These are phyloP conservation scores for Tetrahymena borealis DNA, from an alignment of 73 alveolate genomes.

Conservation along the genomic window DNA sequence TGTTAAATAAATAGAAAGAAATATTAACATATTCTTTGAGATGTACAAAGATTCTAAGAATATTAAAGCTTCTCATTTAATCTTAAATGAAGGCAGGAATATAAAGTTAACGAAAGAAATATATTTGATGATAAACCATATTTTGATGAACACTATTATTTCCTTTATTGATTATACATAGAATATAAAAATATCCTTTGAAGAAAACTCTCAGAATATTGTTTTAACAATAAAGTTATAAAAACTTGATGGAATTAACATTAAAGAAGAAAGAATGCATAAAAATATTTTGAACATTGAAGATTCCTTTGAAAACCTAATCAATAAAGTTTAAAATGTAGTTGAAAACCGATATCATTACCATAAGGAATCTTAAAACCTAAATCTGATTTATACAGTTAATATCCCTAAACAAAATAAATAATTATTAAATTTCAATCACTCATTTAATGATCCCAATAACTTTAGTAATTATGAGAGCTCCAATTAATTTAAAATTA, in stretches of 20 bases:
- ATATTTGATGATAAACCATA: neutral
- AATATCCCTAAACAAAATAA: too few species aligned
- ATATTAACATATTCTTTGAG: neutral
- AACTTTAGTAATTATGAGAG: too few species aligned
- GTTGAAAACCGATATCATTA: neutral
- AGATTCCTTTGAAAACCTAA: neutral
- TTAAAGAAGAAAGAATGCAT: neutral
- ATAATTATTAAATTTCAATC: too few species aligned
- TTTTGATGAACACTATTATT: neutral
- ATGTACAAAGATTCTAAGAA: neutral
- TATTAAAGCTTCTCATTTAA: neutral
- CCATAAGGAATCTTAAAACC: neutral
- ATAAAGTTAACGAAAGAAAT: neutral
- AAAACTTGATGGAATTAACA: neutral
- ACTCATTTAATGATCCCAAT: too few species aligned
- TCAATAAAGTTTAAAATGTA: neutral
- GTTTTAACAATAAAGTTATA: neutral
- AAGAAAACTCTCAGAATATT: neutral
- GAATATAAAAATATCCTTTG: neutral
- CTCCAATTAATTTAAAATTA: too few species aligned
- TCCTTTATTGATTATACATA: neutral
- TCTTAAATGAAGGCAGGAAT: neutral
- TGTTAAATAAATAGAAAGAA: neutral
- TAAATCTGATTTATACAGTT: too few species aligned
- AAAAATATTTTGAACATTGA: neutral